phyloP scores from a whole-genome alignment of 2,329 filamentous ascomycete genomes.

The Pseudohalonectria lignicola region DNA sequence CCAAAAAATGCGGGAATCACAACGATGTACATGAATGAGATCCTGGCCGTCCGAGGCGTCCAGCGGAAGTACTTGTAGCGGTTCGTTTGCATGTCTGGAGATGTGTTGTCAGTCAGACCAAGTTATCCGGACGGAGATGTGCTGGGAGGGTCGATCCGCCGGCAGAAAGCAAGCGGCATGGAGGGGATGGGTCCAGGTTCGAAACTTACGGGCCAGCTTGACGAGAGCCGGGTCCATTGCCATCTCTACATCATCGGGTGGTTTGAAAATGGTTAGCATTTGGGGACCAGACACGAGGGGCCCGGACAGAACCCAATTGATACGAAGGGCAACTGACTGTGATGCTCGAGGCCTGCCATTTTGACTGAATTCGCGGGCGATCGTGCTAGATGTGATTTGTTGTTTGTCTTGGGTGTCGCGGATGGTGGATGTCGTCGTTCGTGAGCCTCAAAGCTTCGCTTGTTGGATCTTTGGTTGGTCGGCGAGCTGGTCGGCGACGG shows the following conservation, averaged over 20 bases:
- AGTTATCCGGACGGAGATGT: no score
- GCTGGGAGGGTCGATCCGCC: no score
- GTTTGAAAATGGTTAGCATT: no score
- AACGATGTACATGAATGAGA: conserved; percentile 68
- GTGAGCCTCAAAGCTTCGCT: no score
- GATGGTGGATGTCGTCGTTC: not conserved
- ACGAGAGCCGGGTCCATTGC: conserved; percentile 34
- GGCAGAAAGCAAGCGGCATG: not conserved
- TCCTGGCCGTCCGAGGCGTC: conserved; percentile 70
- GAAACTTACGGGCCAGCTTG: conserved; percentile 32
- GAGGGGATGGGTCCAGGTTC: not conserved
- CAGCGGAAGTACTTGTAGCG: conserved; percentile 94
- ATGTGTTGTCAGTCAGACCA: no score
- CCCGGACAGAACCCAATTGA: no score
- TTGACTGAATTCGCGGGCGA: no score
- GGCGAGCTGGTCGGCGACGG: no score
- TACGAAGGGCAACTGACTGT: conserved; percentile 19
- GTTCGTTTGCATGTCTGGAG: conserved; percentile 69
- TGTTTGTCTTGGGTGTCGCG: no score
- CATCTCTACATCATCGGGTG: conserved; percentile 31
- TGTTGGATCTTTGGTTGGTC: no score
- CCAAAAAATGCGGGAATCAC: conserved; percentile 62
- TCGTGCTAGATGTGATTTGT: no score
- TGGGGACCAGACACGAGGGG: no score
- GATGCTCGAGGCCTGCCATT: conserved; percentile 32